phyloP scores from a whole-genome alignment of 2,329 filamentous ascomycete species.

The Venturiaceae sp. region DNA sequence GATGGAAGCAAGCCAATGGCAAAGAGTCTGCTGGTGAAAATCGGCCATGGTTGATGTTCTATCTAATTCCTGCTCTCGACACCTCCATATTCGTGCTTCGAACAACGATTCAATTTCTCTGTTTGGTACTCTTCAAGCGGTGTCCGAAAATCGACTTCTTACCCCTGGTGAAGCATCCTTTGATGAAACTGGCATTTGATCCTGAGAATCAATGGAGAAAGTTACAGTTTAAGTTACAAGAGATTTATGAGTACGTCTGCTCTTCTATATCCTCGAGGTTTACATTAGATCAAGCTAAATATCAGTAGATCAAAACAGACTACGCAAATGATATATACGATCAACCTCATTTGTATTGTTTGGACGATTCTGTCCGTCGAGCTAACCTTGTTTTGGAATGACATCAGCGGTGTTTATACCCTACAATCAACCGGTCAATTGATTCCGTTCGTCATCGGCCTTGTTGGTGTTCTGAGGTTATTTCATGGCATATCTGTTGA shows the following conservation, averaged over 20 bases:
- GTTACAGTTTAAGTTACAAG: background rate
- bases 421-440: slow-evolving; percentile 15
- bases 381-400: slow-evolving; percentile 16
- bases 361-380: slow-evolving; percentile 7
- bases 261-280: background rate
- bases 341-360: background rate
- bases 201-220: slow-evolving; percentile 9
- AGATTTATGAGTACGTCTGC: background rate
- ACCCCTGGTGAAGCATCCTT: background rate
- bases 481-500: background rate
- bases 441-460: slow-evolving; percentile 17
- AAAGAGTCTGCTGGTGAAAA: background rate
- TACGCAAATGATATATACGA: background rate
- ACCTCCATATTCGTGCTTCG: background rate
- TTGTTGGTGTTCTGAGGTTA: slow-evolving; percentile 6
- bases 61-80: background rate
- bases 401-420: slow-evolving; percentile 13
- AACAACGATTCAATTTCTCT: background rate
- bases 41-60: background rate
- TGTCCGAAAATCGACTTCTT: background rate
- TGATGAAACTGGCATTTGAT: background rate
- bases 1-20: background rate
- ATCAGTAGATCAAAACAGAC: background rate
- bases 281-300: background rate
- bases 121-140: background rate